phyloP scores from a whole-genome alignment of 208 protist species.

The Hexamita inflata region DNA sequence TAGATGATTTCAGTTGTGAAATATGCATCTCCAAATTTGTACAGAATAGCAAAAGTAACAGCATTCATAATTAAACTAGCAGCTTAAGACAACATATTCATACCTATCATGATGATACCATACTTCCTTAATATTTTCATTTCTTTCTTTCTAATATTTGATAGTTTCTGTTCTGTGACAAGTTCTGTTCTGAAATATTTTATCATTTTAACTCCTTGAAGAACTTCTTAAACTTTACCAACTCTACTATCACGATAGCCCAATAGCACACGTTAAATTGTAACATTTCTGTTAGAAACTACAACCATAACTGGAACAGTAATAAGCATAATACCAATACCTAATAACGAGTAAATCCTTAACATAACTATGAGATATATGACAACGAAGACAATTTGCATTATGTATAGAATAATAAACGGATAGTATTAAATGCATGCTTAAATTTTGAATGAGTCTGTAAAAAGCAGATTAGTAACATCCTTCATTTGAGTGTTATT shows the following conservation, averaged over 20 bases:
- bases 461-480: slow-evolving; percentile 53
- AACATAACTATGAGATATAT: slow-evolving; percentile 42
- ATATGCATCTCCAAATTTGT: background rate
- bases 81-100: background rate
- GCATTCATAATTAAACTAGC: background rate
- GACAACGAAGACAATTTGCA: slow-evolving; percentile 44
- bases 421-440: slow-evolving; percentile 32
- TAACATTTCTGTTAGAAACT: background rate
- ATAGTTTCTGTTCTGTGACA: slow-evolving; percentile 35
- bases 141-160: slow-evolving; percentile 25
- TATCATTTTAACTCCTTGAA: slow-evolving; percentile 50
- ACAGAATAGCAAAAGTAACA: slow-evolving; percentile 11
- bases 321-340: slow-evolving; percentile 45
- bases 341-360: slow-evolving; percentile 42
- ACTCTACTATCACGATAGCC: slow-evolving; percentile 43
- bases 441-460: slow-evolving; percentile 33
- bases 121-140: background rate
- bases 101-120: background rate
- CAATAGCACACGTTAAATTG: slow-evolving; percentile 29
- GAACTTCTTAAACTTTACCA: slow-evolving; percentile 43
- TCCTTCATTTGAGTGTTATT: slow-evolving; percentile 31
- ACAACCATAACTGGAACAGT: slow-evolving; percentile 40
- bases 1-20: background rate
- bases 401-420: slow-evolving; percentile 37
- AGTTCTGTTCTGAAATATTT: slow-evolving; percentile 54